phyloP scores from a whole-genome alignment of 2,329 filamentous ascomycete genomes.

The Pseudocercospora pini-densiflorae region DNA sequence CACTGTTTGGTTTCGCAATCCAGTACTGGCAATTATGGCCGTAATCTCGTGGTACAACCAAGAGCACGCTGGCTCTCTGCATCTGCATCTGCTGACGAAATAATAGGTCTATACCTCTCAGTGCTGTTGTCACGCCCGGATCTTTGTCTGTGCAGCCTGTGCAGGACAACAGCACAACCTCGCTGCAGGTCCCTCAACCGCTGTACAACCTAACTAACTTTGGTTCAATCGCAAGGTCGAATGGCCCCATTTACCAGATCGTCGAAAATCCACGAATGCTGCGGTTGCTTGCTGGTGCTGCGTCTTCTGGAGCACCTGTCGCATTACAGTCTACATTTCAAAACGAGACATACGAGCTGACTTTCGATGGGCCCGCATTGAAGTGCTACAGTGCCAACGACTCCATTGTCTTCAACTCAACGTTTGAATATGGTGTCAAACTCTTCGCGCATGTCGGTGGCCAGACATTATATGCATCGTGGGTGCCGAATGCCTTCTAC shows the following conservation, averaged over 20 bases:
- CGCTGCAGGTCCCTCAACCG: neutral
- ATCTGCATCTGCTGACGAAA: too few species aligned
- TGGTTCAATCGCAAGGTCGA: neutral
- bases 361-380: neutral
- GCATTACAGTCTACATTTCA: neutral
- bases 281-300: neutral
- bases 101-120: neutral
- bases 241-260: too few species aligned
- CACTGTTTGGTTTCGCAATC: neutral
- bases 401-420: neutral
- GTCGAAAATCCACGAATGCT: neutral
- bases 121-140: neutral
- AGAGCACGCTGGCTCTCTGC: too few species aligned
- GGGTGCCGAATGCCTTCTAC: too few species aligned
- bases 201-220: neutral
- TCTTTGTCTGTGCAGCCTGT: neutral
- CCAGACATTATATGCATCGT: too few species aligned
- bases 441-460: too few species aligned
- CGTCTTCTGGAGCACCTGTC: neutral
- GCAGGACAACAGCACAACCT: neutral
- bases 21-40: neutral
- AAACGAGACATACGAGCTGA: neutral
- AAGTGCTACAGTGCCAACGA: neutral
- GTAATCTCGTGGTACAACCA: neutral
- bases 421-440: neutral